Percentiles rank a stretch among this genome's conserved stretches.
Evolutionary conservation across 176 grass and related monocot species (phyloP).

Genomic region (Aegilops longissima): DNA sequence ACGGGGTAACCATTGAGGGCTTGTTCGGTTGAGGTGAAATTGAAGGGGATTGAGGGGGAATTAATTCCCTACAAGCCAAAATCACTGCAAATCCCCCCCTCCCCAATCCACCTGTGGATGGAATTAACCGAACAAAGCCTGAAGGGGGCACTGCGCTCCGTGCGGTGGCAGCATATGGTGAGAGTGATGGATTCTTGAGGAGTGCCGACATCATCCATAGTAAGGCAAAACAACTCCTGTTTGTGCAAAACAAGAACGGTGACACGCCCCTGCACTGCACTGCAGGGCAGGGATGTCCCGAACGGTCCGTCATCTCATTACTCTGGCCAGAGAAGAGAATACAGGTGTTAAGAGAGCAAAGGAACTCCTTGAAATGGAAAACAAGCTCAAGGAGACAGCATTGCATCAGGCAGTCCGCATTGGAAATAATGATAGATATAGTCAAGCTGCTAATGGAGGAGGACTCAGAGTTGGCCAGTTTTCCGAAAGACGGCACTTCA

Average conservation of each 20-base stretch:
- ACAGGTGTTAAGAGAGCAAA: not conserved
- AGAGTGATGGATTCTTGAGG: not conserved
- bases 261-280: slow-evolving; percentile 10
- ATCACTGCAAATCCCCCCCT: too few species aligned
- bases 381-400: not conserved
- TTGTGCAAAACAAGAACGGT: not conserved
- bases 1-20: not conserved
- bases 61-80: too few species aligned
- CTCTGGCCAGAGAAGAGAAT: not conserved
- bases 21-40: too few species aligned
- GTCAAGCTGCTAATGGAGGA: not conserved
- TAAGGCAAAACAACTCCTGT: not conserved
- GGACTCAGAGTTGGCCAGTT: too few species aligned
- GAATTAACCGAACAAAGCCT: too few species aligned
- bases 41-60: too few species aligned
- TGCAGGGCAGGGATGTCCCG: not conserved
- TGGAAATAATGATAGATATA: not conserved
- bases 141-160: not conserved
- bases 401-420: not conserved
- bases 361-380: not conserved
- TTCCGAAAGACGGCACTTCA: too few species aligned
- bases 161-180: not conserved
- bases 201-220: not conserved
- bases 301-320: not conserved
- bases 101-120: too few species aligned